A percentile compares a stretch with the other conserved stretches of the same genome.
Evolutionary conservation across 2,329 filamentous ascomycete genomes (phyloP).

Genomic region (Cadophora malorum): DNA sequence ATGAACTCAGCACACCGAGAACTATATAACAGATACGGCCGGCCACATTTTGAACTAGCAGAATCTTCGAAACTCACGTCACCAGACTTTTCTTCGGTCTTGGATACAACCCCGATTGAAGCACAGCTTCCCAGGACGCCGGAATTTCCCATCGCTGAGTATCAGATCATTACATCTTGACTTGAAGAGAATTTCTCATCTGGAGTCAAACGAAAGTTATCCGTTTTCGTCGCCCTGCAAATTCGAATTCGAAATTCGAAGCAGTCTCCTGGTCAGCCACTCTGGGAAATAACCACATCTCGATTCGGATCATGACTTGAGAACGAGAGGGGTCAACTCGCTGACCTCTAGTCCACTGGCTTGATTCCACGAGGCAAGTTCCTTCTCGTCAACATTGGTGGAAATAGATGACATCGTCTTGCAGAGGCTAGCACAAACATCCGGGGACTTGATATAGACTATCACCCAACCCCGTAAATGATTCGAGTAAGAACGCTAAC

Average conservation of each 20-base stretch:
- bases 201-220: neutral
- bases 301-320: neutral
- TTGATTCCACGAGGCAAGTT: neutral
- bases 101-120: neutral
- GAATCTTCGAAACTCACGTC: neutral
- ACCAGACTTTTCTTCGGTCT: neutral
- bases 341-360: too few relatives aligned
- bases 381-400: neutral
- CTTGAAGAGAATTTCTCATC: neutral
- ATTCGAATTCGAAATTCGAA: neutral
- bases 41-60: neutral
- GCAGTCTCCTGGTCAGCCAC: neutral
- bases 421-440: too few relatives aligned
- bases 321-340: neutral
- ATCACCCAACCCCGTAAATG: too few relatives aligned
- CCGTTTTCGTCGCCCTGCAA: neutral
- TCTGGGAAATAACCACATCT: neutral
- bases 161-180: neutral
- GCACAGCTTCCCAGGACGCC: neutral
- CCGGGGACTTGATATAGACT: too few relatives aligned
- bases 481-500: too few relatives aligned
- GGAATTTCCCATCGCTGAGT: neutral
- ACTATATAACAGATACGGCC: neutral
- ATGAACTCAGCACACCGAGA: neutral
- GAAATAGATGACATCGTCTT: neutral